Base-by-base conservation (phyloP, 768 basidiomycete genomes). In the Tylopilus rubrobrunneus region DNA sequence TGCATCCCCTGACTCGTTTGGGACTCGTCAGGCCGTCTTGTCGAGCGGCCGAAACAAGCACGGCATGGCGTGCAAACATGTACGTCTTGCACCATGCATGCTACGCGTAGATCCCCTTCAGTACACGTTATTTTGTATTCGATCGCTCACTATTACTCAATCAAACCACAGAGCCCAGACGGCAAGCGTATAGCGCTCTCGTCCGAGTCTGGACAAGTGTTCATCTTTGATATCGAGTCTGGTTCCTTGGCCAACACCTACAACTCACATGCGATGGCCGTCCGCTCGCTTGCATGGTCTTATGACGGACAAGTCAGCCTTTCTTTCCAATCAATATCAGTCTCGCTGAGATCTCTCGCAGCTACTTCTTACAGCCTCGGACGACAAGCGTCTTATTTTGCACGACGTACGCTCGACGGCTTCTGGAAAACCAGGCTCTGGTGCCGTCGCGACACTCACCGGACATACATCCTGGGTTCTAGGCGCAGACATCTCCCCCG, bases 381-480 rank as follows among this genome's bases (percentile, higher is more conserved):
- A 98, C 67, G 94, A 96, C 71, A 92, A 92, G 68, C 83, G 90
- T 17, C 85, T 98, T 54, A 85, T 92, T 49, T 71, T 96, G 45
- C 92, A 96, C 68, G 94, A 98, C 65, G 89, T 94, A 15, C 85
- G 94, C 51, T 76, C 80, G n/a, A 75, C 85, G 1, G 61, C 79
- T 6, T 76, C 82, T 5, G 75, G 81, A 17, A 79, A 78, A 53
- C 74, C 76, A 42, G 86, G 91, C 6, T 79, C 81, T 19, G 87
- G 89, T 39, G 86, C 87, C 2, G 91, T 95, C 19, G 91, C 94
- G 14, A 85, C 91, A 10, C 76, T 98, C 59, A 81, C 83, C 6
- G 94, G 94, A 0, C 94, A 98, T 68, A 80, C 89, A 0, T 94
- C 92, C 10, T 96, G 95, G 93, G 90, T 92, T 2, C 77, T 98